Conservation (phyloP, 768 basidiomycete genomes). For the Tylopilus felleus region DNA sequence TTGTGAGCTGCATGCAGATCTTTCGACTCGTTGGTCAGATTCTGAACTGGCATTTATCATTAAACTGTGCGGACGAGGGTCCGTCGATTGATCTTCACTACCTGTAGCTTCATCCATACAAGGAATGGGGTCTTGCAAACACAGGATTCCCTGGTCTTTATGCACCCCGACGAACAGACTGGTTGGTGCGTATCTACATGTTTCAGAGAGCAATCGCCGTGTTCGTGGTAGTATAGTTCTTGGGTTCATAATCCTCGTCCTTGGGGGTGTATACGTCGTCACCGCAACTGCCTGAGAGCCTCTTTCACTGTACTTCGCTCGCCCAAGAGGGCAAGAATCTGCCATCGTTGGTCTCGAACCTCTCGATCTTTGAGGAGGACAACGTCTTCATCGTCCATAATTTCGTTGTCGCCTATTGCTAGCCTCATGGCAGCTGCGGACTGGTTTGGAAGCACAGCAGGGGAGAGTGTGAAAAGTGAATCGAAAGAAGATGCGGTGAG, state of each 20-base stretch:
- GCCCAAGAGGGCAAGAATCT: constrained; percentile 69
- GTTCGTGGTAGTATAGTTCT: not conserved
- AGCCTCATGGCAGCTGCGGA: constrained; percentile 76
- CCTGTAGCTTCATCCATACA: not conserved
- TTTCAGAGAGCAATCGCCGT: not conserved
- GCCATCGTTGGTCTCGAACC: constrained; percentile 69
- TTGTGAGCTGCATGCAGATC: not conserved
- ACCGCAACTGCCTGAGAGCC: constrained; percentile 40
- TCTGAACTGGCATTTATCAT: not conserved
- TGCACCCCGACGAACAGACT: not conserved
- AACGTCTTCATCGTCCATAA: constrained; percentile 44
- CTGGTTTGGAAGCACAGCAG: constrained; percentile 73
- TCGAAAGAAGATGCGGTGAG: constrained; percentile 72
- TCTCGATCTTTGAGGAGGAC: constrained; percentile 59
- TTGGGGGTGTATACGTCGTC: not conserved
- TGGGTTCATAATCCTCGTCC: not conserved
- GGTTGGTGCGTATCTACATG: not conserved
- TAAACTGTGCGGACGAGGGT: not conserved
- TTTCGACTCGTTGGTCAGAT: not conserved
- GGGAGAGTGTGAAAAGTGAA: constrained; percentile 72
- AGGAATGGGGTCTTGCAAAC: not conserved
- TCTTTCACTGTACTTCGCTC: constrained; percentile 74
- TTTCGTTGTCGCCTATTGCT: constrained; percentile 51
- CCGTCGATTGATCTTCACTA: too few species aligned
- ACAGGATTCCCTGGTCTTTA: not conserved